Evolutionary conservation across 768 basidiomycete genomes (phyloP).

Genomic region (Auricularia auricula-judae): DNA sequence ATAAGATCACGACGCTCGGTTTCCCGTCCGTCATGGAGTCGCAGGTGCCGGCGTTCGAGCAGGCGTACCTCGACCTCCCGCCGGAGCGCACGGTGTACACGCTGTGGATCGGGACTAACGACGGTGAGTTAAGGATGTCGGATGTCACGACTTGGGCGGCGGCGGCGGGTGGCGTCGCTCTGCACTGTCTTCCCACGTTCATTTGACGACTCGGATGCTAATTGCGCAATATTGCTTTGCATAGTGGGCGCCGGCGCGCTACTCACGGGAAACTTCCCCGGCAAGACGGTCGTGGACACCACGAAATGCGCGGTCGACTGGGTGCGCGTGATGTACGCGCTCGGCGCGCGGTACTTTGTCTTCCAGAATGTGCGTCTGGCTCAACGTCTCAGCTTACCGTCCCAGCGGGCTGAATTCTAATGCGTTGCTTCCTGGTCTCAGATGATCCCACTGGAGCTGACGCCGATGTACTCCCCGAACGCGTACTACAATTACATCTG

Average conservation of each 20-base stretch:
- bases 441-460: conserved; percentile 47
- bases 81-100: conserved; percentile 46
- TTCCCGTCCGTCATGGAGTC: conserved; percentile 50
- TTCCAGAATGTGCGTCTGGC: conserved; percentile 48
- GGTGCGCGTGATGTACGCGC: conserved; percentile 42
- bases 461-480: conserved; percentile 33
- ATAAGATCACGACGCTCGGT: conserved; percentile 14
- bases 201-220: too few species aligned
- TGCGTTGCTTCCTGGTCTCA: too few species aligned
- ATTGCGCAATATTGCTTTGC: too few species aligned
- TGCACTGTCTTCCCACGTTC: too few species aligned
- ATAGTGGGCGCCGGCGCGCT: conserved; percentile 38
- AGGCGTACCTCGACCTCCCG: conserved; percentile 29
- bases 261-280: conserved; percentile 35
- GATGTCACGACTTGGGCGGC: background rate
- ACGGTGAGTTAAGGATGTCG: conserved; percentile 18
- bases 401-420: too few species aligned
- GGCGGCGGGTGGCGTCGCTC: too few species aligned
- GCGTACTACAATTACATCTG: conserved; percentile 43
- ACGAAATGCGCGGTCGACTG: conserved; percentile 48
- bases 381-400: too few species aligned
- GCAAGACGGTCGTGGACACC: conserved; percentile 47
- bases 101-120: conserved; percentile 56
- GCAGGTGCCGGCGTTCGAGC: conserved; percentile 39
- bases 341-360: conserved; percentile 54